Evolutionary conservation across 306 rosid genomes (phyloP).

Genomic region (Cucumis hystrix): DNA sequence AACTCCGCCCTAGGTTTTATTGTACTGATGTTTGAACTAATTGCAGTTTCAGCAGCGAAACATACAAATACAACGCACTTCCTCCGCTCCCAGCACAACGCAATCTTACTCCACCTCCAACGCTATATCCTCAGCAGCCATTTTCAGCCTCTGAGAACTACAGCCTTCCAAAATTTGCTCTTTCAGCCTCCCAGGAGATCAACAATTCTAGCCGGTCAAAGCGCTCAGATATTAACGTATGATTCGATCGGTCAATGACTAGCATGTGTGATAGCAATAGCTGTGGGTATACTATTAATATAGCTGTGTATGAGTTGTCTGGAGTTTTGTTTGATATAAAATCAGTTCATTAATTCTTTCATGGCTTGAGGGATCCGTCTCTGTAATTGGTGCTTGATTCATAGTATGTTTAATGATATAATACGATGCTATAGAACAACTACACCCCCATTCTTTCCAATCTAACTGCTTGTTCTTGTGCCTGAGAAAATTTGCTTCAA

Average conservation of each 20-base stretch:
- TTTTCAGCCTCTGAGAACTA: conserved; percentile 61
- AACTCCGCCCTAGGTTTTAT: not conserved
- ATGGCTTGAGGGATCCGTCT: not conserved
- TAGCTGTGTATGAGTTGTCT: not conserved
- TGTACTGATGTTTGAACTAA: not conserved
- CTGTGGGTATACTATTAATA: not conserved
- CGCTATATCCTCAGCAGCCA: conserved; percentile 96
- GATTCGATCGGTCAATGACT: conserved; percentile 9
- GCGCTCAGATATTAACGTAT: conserved; percentile 87
- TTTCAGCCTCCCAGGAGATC: conserved; percentile 46
- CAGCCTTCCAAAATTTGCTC: conserved; percentile 60
- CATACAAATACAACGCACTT: conserved; percentile 61
- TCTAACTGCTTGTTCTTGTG: not conserved
- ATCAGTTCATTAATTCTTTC: conserved; percentile 6
- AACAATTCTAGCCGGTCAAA: conserved; percentile 45
- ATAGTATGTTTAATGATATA: not conserved
- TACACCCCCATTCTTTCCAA: not conserved
- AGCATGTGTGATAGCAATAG: not conserved
- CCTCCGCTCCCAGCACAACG: conserved; percentile 97
- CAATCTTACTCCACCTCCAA: conserved; percentile 90
- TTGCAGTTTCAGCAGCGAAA: conserved; percentile 38
- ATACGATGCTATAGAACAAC: not conserved
- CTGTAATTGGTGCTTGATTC: conserved; percentile 6
- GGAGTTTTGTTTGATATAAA: not conserved
- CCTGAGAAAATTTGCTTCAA: not conserved